Evolutionary conservation across 2,329 filamentous ascomycete species (phyloP).

Genomic region (Sclerotinia glacialis): DNA sequence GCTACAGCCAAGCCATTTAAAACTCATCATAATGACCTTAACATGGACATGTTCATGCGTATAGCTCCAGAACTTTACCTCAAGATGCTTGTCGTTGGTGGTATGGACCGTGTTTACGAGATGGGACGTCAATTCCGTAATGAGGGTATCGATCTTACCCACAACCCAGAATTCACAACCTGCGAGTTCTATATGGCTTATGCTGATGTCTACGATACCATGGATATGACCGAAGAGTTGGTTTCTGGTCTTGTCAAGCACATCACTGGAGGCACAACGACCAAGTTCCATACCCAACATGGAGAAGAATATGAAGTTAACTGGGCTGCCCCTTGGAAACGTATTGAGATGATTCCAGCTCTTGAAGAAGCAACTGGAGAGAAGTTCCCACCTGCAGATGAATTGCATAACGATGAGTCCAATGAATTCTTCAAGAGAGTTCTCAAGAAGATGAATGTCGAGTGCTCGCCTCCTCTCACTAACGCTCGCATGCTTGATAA

Average conservation of each 20-base stretch:
- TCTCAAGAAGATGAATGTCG: slow-evolving; percentile 84
- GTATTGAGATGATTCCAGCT: slow-evolving; percentile 92
- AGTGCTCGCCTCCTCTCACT: slow-evolving; percentile 85
- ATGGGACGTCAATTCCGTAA: slow-evolving; percentile 95
- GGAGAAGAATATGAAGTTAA: slow-evolving; percentile 89
- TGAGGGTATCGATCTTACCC: slow-evolving; percentile 85
- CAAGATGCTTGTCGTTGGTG: slow-evolving; percentile 93
- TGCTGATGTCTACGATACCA: slow-evolving; percentile 85
- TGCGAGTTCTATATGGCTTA: slow-evolving; percentile 98
- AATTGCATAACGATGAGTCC: slow-evolving; percentile 84
- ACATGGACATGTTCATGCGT: slow-evolving; percentile 93
- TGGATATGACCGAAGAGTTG: slow-evolving; percentile 89
- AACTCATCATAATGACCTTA: slow-evolving; percentile 92
- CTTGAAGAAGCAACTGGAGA: slow-evolving; percentile 87
- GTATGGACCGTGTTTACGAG: slow-evolving; percentile 92
- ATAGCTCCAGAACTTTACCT: slow-evolving; percentile 94
- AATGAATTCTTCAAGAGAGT: slow-evolving; percentile 82
- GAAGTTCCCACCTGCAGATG: slow-evolving; percentile 86
- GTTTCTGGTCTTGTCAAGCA: slow-evolving; percentile 87
- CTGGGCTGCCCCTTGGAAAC: slow-evolving; percentile 92
- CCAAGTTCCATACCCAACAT: slow-evolving; percentile 79
- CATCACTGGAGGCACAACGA: slow-evolving; percentile 80
- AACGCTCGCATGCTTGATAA: slow-evolving; percentile 97
- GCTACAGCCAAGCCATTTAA: slow-evolving; percentile 93
- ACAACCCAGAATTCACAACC: slow-evolving; percentile 98